Conservation (phyloP, 345 rosid species). For the Hibiscus trionum region DNA sequence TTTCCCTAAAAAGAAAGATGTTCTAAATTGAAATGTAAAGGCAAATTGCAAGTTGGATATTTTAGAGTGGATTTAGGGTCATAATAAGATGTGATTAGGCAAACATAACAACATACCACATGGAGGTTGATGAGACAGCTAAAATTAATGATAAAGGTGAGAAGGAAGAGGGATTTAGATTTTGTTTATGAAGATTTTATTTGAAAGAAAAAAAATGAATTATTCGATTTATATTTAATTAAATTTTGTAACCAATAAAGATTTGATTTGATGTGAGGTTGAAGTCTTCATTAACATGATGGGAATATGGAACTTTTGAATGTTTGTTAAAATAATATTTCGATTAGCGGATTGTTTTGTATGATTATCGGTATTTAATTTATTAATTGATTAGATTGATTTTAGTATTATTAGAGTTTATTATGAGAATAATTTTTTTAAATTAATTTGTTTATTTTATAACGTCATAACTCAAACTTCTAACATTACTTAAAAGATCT, state of each 20-base stretch:
- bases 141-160: neutral
- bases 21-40: neutral
- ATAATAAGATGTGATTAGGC: constrained; percentile 9
- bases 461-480: too few relatives aligned
- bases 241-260: neutral
- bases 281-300: constrained; percentile 1
- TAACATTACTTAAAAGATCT: too few relatives aligned
- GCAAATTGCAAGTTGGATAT: neutral
- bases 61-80: neutral
- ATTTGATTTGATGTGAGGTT: neutral
- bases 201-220: too few relatives aligned
- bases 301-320: too few relatives aligned
- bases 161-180: neutral
- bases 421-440: too few relatives aligned
- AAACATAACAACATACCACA: constrained; percentile 21
- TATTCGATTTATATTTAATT: neutral
- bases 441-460: too few relatives aligned
- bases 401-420: too few relatives aligned
- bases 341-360: too few relatives aligned
- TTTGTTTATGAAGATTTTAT: neutral
- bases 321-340: too few relatives aligned
- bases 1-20: neutral
- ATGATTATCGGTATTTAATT: too few relatives aligned
- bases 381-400: too few relatives aligned
- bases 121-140: constrained; percentile 10